Evolutionary conservation across 2,329 filamentous ascomycete species (phyloP).

Genomic region (Aspergillus brasiliensis): DNA sequence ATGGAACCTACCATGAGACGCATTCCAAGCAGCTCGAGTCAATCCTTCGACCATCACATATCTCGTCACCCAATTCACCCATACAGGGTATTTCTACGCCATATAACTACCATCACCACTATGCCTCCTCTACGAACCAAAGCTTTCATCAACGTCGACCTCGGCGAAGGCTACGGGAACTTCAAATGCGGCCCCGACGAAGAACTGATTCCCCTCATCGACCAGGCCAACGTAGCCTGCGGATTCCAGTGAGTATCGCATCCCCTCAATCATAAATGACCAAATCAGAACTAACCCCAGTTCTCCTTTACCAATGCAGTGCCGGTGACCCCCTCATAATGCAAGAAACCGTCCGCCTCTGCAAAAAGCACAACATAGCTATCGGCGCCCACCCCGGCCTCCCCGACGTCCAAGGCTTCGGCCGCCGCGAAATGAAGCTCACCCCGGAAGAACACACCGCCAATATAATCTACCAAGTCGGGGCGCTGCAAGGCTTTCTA

Average conservation of each 20-base stretch:
- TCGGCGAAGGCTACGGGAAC: slow-evolving; percentile 44
- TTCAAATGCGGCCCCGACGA: slow-evolving; percentile 58
- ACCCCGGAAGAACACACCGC: slow-evolving; percentile 59
- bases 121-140: slow-evolving; percentile 13
- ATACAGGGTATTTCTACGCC: background rate
- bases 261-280: background rate
- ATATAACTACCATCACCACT: background rate
- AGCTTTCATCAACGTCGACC: slow-evolving; percentile 14
- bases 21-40: background rate
- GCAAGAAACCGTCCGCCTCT: slow-evolving; percentile 60
- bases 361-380: slow-evolving; percentile 59
- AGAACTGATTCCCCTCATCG: slow-evolving; percentile 62
- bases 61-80: background rate
- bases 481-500: slow-evolving; percentile 62
- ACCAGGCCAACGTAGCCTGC: slow-evolving; percentile 65
- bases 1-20: background rate
- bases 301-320: background rate
- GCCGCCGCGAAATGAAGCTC: slow-evolving; percentile 63
- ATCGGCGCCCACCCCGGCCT: slow-evolving; percentile 66
- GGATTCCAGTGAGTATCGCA: slow-evolving; percentile 50
- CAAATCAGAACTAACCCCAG: background rate
- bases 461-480: slow-evolving; percentile 64
- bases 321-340: slow-evolving; percentile 66
- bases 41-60: background rate
- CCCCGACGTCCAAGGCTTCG: slow-evolving; percentile 67